Conservation (phyloP, 495 filamentous ascomycete species). For the Apodospora peruviana region DNA sequence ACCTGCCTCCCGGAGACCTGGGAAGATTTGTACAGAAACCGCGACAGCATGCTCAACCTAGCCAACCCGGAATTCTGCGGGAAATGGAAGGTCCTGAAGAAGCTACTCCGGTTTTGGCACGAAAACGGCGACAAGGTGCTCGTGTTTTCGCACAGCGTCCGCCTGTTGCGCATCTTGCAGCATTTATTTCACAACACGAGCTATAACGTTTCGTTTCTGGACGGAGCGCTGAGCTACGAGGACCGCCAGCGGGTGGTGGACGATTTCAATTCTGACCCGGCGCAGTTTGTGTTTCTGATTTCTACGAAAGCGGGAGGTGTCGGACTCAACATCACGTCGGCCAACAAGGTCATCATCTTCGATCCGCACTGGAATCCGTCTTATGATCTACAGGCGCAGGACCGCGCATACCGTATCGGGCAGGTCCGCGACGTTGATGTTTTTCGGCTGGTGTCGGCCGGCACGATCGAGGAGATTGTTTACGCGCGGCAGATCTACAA, state of each 20-base stretch:
- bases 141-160: conserved; percentile 86
- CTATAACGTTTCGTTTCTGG: conserved; percentile 88
- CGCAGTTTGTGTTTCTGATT: conserved; percentile 92
- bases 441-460: conserved; percentile 85
- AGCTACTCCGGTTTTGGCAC: conserved; percentile 86
- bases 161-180: conserved; percentile 78
- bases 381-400: conserved; percentile 91
- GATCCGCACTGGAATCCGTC: conserved; percentile 98
- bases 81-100: conserved; percentile 91
- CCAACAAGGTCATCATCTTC: conserved; percentile 96
- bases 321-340: conserved; percentile 92
- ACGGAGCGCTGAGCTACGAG: conserved; percentile 80
- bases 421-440: conserved; percentile 93
- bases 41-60: conserved; percentile 75
- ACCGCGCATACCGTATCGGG: conserved; percentile 93
- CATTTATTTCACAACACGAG: conserved; percentile 82
- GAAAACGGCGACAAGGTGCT: conserved; percentile 85
- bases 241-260: conserved; percentile 78
- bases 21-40: conserved; percentile 65
- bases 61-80: conserved; percentile 92
- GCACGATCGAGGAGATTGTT: conserved; percentile 95
- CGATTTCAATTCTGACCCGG: conserved; percentile 85
- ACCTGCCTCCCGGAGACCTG: conserved; percentile 70
- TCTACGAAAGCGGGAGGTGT: conserved; percentile 84
- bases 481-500: conserved; percentile 98